These are phyloP conservation scores for Pelagophyceae sp. DNA, from an alignment of 352 stramenopile genomes.

Conservation along the genomic window DNA sequence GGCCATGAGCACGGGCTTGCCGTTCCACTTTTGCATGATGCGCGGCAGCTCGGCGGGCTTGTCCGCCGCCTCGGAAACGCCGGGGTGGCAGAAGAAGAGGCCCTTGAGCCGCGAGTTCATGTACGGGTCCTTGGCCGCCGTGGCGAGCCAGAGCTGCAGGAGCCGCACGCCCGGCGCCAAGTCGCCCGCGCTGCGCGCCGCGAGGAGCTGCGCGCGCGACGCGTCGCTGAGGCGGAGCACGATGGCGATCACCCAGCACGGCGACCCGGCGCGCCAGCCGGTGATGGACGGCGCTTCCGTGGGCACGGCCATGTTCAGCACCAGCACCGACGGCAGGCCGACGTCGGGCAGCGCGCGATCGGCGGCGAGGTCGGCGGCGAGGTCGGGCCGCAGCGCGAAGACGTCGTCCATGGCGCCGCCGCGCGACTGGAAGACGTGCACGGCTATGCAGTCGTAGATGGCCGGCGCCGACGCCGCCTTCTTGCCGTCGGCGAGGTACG, in stretches of 20 bases:
- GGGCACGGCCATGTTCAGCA: slow-evolving; percentile 8
- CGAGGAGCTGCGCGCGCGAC: not conserved
- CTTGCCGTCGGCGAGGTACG: not conserved
- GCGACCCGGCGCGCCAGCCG: not conserved
- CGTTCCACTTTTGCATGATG: slow-evolving; percentile 7
- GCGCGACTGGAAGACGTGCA: not conserved
- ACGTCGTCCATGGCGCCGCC: not conserved
- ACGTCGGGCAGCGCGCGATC: not conserved
- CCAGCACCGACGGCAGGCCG: not conserved
- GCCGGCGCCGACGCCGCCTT: not conserved
- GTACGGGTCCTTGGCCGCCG: not conserved
- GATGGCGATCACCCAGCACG: slow-evolving; percentile 8
- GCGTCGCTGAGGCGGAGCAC: not conserved
- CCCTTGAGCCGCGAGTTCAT: slow-evolving; percentile 3
- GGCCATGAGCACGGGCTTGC: slow-evolving; percentile 20
- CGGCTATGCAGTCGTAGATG: not conserved
- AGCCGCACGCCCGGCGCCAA: not conserved
- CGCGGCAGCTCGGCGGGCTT: not conserved
- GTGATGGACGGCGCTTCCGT: slow-evolving; percentile 4
- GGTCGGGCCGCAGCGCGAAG: not conserved
- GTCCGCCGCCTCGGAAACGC: not conserved
- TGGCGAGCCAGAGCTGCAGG: not conserved
- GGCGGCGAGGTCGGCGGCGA: not conserved
- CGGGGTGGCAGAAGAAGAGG: not conserved
- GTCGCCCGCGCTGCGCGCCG: not conserved